A percentile compares a stretch with the other conserved stretches of the same genome.
Evolutionary conservation across 2,329 filamentous ascomycete genomes (phyloP).

Genomic region (Cladorrhinum sp.): DNA sequence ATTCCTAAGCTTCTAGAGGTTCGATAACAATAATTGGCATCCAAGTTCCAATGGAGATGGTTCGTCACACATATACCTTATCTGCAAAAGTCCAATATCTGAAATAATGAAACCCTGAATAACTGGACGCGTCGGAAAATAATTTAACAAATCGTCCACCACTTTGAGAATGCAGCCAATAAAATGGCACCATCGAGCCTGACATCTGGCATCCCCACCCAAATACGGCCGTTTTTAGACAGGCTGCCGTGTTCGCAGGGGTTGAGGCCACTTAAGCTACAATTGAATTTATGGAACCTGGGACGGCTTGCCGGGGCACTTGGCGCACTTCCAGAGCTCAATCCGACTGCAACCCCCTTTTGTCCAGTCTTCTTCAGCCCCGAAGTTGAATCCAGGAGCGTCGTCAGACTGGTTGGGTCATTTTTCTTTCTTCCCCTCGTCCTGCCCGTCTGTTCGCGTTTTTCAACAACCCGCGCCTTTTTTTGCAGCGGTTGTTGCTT

Average conservation of each 20-base stretch:
- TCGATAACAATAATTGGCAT: neutral
- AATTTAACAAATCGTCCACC: neutral
- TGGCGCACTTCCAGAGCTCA: neutral
- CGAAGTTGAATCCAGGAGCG: slow-evolving; percentile 19
- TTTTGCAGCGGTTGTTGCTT: slow-evolving; percentile 17
- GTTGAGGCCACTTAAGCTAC: slow-evolving; percentile 28
- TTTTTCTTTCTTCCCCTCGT: slow-evolving; percentile 13
- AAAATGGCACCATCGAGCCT: neutral
- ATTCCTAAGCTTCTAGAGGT: too few species aligned
- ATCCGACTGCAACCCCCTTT: slow-evolving; percentile 23
- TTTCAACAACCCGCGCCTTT: slow-evolving; percentile 9
- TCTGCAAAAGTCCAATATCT: too few species aligned
- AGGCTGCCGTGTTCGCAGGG: slow-evolving; percentile 2
- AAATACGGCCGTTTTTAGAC: slow-evolving; percentile 10
- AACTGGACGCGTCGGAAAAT: neutral
- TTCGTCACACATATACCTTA: neutral
- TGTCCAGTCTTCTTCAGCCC: slow-evolving; percentile 13
- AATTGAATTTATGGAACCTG: slow-evolving; percentile 24
- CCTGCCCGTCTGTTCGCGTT: too few species aligned
- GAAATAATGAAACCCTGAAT: too few species aligned
- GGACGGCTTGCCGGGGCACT: slow-evolving; percentile 14
- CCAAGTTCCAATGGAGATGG: neutral
- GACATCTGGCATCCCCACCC: neutral
- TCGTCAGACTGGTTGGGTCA: slow-evolving; percentile 13
- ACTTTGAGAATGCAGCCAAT: neutral